Conservation (phyloP, 2,329 filamentous ascomycete species). For the Laburnicola sp. region DNA sequence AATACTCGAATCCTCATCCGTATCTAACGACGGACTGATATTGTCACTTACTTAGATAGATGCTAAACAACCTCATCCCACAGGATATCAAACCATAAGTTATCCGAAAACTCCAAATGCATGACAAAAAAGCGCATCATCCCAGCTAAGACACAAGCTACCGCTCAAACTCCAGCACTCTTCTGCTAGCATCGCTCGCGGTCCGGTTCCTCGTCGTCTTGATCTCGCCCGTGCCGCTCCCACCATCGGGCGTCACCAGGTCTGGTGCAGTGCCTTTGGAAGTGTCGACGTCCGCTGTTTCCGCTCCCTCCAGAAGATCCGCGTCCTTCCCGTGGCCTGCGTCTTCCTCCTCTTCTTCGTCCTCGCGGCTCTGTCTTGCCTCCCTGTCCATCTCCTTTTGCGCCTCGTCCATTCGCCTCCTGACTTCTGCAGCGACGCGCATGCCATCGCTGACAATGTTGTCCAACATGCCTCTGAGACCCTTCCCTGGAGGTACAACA, state of each 20-base stretch:
- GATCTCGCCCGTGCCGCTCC: constrained; percentile 26
- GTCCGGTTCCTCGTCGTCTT: constrained; percentile 35
- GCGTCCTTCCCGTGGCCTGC: constrained; percentile 45
- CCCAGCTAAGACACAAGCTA: constrained; percentile 13
- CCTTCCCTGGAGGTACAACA: constrained; percentile 67
- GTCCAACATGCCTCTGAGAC: constrained; percentile 88
- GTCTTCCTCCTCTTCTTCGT: constrained; percentile 68
- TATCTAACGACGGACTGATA: background rate
- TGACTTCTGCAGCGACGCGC: constrained; percentile 90
- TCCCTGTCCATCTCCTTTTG: constrained; percentile 89
- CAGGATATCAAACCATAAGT: constrained; percentile 9
- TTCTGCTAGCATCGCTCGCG: constrained; percentile 41
- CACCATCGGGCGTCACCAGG: constrained; percentile 16
- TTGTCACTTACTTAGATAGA: background rate
- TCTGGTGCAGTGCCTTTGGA: constrained; percentile 23
- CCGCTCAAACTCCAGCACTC: constrained; percentile 45
- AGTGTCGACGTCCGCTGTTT: constrained; percentile 50
- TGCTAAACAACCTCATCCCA: constrained; percentile 7
- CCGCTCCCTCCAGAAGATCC: constrained; percentile 55
- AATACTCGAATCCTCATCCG: background rate
- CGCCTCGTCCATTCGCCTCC: constrained; percentile 91
- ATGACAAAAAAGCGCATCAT: background rate
- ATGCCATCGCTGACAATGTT: constrained; percentile 98
- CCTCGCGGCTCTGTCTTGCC: constrained; percentile 57
- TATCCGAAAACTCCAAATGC: constrained; percentile 11